Evolutionary conservation across 2,329 filamentous ascomycete species (phyloP), one percentile per base, ranked within the genome.

Genomic region (Talaromyces sp.): DNA sequence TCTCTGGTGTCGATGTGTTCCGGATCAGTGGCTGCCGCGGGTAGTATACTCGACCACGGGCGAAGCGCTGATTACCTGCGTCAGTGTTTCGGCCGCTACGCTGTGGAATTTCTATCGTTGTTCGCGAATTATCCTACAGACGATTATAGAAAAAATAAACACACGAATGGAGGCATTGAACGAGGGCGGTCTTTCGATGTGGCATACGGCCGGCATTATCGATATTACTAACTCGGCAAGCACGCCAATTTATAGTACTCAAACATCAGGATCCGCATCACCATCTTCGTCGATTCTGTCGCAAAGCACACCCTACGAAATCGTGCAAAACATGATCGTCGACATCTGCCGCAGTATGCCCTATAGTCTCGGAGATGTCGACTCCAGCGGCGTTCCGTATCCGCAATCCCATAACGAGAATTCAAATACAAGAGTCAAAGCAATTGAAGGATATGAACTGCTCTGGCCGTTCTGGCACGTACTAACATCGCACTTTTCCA

Each of bases 391-490:
- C 4, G 73, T 73, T 5, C 69, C 65, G 1, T 11, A 35, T 1
- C 41, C 22, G 7, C 47, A 27, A 16, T 16, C 22, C 19, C 35
- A 37, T 7, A 43, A n/a, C 16, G n/a, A 27, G 5, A 39, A 39
- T 67, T 68, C 11, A 66, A 65, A 49, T 16, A 50, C 54, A 11
- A 49, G 62, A 13, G 14, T 77, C 14, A 75, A 75, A 19, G 75
- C 74, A 1, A 72, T 72, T 1, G 72, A 76, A 27, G 74, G 68
- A 0, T 75, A 76, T 33, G 71, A 69, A 19, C 67, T 78, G 62
- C 68, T 78, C 2, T 78, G 76, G 76, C 76, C 76, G 2, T 66
- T 78, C n/a, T 78, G 76, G 76, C 76, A 76, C 52, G 70, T 76
- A 9, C 56, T 74, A 4, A 71, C 74, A 4, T 74, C 70, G 37